Conservation (phyloP, 345 rosid species). For the Clausena lansium region DNA sequence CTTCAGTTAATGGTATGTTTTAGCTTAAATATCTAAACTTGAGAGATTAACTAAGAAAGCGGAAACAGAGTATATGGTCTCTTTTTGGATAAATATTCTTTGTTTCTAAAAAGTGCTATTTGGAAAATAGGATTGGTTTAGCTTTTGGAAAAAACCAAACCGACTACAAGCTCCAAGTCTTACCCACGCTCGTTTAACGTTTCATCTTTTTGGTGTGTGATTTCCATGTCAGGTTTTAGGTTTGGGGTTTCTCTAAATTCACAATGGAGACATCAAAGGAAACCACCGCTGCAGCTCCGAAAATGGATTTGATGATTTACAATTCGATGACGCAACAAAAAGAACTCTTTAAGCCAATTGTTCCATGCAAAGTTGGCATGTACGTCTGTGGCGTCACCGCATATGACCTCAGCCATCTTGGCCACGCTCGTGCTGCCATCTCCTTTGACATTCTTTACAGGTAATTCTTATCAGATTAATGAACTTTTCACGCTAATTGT, state of each 20-base stretch:
- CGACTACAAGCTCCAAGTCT: too few relatives aligned
- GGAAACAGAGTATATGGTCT: too few relatives aligned
- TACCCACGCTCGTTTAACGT: too few relatives aligned
- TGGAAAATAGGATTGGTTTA: too few relatives aligned
- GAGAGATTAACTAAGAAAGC: too few relatives aligned
- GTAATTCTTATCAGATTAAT: slow-evolving; percentile 16
- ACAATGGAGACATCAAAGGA: neutral
- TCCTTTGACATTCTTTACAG: slow-evolving; percentile 77
- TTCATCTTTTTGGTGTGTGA: neutral
- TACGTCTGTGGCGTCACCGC: slow-evolving; percentile 93
- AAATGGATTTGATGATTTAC: slow-evolving; percentile 44
- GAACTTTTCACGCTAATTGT: neutral
- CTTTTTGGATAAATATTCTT: too few relatives aligned
- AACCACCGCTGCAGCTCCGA: neutral
- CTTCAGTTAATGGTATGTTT: too few relatives aligned
- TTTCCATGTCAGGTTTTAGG: neutral
- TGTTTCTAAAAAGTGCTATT: too few relatives aligned
- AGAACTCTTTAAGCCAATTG: slow-evolving; percentile 51
- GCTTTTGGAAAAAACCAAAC: too few relatives aligned
- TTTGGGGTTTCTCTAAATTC: slow-evolving; percentile 1
- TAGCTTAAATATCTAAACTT: too few relatives aligned
- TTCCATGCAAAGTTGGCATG: slow-evolving; percentile 61
- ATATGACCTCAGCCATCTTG: slow-evolving; percentile 83
- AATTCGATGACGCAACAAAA: slow-evolving; percentile 67
- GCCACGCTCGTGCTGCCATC: slow-evolving; percentile 88